These are phyloP conservation scores for Lasiodiplodia sp. DNA, from an alignment of 2,329 filamentous ascomycete species.

Conservation along the genomic window DNA sequence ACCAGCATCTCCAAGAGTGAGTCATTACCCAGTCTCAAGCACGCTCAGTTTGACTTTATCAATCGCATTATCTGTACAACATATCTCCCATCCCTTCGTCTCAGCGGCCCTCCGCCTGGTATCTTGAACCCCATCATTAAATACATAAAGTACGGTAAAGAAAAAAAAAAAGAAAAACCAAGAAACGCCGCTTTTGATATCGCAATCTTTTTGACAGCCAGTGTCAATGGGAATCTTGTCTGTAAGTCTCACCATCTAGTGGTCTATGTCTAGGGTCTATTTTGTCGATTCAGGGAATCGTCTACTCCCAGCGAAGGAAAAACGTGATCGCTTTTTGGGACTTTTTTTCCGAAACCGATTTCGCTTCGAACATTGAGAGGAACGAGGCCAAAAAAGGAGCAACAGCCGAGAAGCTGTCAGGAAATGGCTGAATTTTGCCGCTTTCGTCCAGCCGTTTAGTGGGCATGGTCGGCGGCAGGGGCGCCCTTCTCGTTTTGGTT, in stretches of 20 bases:
- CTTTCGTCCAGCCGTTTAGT: not conserved
- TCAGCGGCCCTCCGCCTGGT: conserved; percentile 4
- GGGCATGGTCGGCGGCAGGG: conserved; percentile 1
- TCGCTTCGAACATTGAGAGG: not conserved
- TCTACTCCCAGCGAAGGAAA: not conserved
- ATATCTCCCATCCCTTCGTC: not conserved
- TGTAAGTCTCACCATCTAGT: not conserved
- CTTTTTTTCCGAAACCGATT: not conserved
- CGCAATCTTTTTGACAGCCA: conserved; percentile 12
- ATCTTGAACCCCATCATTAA: conserved; percentile 15
- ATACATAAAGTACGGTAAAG: not conserved
- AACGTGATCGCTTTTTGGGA: not conserved
- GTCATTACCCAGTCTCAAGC: not conserved
- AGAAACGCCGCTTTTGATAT: not conserved
- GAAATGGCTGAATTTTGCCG: not conserved
- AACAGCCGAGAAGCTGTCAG: not conserved
- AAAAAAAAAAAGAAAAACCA: not conserved
- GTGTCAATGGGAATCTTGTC: not conserved
- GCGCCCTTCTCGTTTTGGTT: conserved; percentile 33
- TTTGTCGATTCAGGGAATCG: not conserved
- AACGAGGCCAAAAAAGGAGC: not conserved
- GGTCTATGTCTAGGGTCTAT: conserved; percentile 7
- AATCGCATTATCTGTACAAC: not conserved
- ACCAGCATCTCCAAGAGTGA: too few species aligned
- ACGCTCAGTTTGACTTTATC: not conserved